Evolutionary conservation across 495 filamentous ascomycete genomes (phyloP), one percentile per base, ranked within the genome.

Genomic region (Penicillium egyptiacum): DNA sequence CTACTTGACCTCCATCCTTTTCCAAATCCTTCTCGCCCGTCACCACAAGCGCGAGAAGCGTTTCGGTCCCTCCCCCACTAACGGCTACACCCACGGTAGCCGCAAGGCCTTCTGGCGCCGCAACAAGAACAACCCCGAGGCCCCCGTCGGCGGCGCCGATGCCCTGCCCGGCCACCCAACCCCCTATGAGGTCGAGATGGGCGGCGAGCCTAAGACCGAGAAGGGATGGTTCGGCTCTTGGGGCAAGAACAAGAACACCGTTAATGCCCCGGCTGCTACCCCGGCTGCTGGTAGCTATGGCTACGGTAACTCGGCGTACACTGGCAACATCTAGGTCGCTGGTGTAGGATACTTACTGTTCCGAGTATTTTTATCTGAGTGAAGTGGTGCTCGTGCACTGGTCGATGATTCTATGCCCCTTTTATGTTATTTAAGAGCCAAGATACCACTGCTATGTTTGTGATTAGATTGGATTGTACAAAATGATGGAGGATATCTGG

Each of bases 31-130:
- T 19, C 79, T 90, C 16, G 80, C 81, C 62, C 86, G 86, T 55
- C 78, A 90, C 69, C 88, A 88, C 74, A 82, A 85, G 65, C 86
- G 86, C 65, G 88, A 94, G 76, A 87, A 87, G 72, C 84, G 87
- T 48, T 91, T 86, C 75, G 90, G 88, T 37, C 89, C 91, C 23
- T 81, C 83, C 57, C 89, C 90, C 8, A 78, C 81, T 50, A 93
- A 92, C 79, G 78, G 83, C 68, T 92, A 92, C 76, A 91, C 88
- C 19, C 84, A 81, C 26, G 90, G 89, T 50, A 83, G 74, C 50
- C 79, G 78, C 58, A 79, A 73, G 26, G 68, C 74, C 35, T 67
- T 60, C 72, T 86, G 80, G 77, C 72, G 71, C 53, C 73, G 71
- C 59, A 79, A 73, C 62, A 76, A 75, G 70, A 70, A 74, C 52